Conservation (phyloP, 2,329 filamentous ascomycete genomes). For the Claviceps paspali region DNA sequence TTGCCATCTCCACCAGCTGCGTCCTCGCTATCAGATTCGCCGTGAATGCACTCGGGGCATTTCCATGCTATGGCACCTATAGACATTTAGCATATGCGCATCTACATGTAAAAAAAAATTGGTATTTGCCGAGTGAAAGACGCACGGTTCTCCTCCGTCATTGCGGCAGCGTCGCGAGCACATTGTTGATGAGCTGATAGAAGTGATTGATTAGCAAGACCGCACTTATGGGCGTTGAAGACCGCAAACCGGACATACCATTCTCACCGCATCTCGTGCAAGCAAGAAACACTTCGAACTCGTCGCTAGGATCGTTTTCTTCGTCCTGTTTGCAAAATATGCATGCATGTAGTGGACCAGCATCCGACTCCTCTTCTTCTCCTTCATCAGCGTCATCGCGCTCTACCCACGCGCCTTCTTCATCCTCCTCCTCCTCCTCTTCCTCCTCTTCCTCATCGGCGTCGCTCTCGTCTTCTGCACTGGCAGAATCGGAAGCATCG, state of each 20-base stretch:
- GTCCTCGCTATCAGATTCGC: constrained; percentile 11
- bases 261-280: constrained; percentile 70
- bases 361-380: constrained; percentile 8
- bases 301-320: constrained; percentile 66
- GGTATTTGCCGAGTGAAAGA: not conserved
- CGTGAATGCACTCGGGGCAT: constrained; percentile 32
- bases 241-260: constrained; percentile 40
- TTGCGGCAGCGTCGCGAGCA: constrained; percentile 48
- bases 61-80: constrained; percentile 31
- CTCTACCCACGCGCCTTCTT: constrained; percentile 11
- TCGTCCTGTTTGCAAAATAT: constrained; percentile 76
- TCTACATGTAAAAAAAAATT: not conserved
- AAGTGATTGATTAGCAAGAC: constrained; percentile 23
- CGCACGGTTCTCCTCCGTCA: constrained; percentile 20
- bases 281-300: constrained; percentile 64
- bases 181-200: constrained; percentile 75
- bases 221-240: constrained; percentile 7
- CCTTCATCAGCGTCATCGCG: constrained; percentile 5
- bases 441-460: constrained; percentile 33
- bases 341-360: constrained; percentile 23
- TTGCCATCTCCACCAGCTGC: too few relatives aligned
- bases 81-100: constrained; percentile 11
- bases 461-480: constrained; percentile 38
- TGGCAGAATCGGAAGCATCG: constrained; percentile 30
- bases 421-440: constrained; percentile 12